Conservation (phyloP, 2,329 filamentous ascomycete species). For the Anisogramma anomala region DNA sequence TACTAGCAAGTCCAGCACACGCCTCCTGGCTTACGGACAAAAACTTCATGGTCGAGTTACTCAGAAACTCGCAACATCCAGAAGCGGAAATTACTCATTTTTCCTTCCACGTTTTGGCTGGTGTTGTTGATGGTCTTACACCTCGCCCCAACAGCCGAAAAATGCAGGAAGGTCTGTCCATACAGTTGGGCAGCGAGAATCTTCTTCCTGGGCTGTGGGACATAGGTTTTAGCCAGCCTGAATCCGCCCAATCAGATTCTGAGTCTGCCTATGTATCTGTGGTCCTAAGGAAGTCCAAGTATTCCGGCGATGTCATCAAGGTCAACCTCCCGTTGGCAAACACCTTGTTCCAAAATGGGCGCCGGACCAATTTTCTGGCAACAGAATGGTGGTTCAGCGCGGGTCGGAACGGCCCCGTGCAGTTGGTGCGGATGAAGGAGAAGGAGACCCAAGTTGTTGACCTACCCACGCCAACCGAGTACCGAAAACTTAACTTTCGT, state of each 20-base stretch:
- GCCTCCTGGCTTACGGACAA: conserved; percentile 36
- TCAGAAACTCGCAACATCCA: not conserved
- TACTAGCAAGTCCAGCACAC: conserved; percentile 39
- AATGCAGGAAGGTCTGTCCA: conserved; percentile 35
- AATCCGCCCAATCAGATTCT: conserved; percentile 23
- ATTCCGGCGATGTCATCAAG: conserved; percentile 18
- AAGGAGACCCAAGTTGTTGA: conserved; percentile 1
- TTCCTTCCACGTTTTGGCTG: conserved; percentile 41
- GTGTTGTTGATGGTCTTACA: conserved; percentile 44
- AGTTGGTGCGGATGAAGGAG: conserved; percentile 2
- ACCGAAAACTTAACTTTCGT: not conserved
- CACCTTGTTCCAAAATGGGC: conserved; percentile 58
- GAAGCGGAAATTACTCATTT: too few species aligned
- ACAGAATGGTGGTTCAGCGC: conserved; percentile 7
- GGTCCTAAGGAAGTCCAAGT: conserved; percentile 22
- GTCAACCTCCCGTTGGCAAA: conserved; percentile 59
- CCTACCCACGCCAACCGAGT: not conserved
- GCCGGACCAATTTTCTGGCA: conserved; percentile 14
- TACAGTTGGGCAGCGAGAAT: conserved; percentile 33
- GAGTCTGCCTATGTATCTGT: conserved; percentile 31
- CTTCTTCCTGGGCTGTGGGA: conserved; percentile 38
- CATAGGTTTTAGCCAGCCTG: not conserved
- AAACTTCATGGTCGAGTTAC: conserved; percentile 24
- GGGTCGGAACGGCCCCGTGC: not conserved
- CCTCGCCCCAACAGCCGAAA: conserved; percentile 23